A percentile compares a stretch with the other conserved stretches of the same genome.
Conservation (phyloP, 305 asterid species). For the Fraxinus velutina region DNA sequence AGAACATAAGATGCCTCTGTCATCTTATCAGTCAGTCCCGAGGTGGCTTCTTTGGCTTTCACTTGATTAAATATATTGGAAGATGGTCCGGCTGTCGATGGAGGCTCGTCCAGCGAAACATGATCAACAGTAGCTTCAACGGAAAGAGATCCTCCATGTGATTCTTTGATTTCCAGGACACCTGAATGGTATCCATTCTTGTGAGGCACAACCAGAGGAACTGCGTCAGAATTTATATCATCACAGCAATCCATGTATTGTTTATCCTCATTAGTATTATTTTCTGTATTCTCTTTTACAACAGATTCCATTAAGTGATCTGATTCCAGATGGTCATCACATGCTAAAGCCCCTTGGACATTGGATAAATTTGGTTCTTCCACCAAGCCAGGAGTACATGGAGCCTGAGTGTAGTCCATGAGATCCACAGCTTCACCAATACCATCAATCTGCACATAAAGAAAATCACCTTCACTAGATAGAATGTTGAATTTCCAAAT, state of each 20-base stretch:
- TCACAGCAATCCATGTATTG: conserved; percentile 39
- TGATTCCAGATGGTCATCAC: conserved; percentile 73
- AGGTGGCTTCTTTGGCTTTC: conserved; percentile 26
- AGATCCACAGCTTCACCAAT: conserved; percentile 47
- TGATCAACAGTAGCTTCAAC: conserved; percentile 29
- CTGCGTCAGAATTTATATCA: conserved; percentile 34
- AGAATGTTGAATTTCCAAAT: conserved; percentile 1
- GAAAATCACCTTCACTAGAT: conserved; percentile 16
- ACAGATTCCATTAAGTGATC: conserved; percentile 52
- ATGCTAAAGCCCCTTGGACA: conserved; percentile 72
- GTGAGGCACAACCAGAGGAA: conserved; percentile 32
- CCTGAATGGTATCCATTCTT: conserved; percentile 45
- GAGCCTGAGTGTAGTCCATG: conserved; percentile 88
- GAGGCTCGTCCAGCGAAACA: conserved; percentile 24
- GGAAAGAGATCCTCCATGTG: conserved; percentile 34
- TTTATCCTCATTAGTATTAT: conserved; percentile 30
- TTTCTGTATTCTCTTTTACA: conserved; percentile 37
- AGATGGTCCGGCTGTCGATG: conserved; percentile 29
- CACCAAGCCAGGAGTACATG: conserved; percentile 82
- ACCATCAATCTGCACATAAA: conserved; percentile 44
- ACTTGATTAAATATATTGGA: conserved; percentile 35
- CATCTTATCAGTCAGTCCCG: conserved; percentile 31
- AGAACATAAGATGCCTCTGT: conserved; percentile 36
- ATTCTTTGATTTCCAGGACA: conserved; percentile 37
- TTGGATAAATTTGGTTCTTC: conserved; percentile 80